A percentile compares a stretch with the other conserved stretches of the same genome.
Evolutionary conservation across 805 yeast genomes (phyloP).

Genomic region (Scheffersomyces ergatensis): DNA sequence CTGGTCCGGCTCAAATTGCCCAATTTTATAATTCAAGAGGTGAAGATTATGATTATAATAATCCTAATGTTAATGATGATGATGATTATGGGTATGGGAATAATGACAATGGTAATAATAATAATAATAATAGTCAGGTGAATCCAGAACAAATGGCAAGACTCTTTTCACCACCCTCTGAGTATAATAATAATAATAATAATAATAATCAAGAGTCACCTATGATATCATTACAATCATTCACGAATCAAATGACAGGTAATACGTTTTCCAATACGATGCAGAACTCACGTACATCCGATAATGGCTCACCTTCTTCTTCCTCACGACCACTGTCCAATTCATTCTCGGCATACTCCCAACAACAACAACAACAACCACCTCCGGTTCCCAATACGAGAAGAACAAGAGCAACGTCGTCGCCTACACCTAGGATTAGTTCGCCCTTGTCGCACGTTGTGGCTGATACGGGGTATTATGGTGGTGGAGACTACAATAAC

Average conservation of each 20-base stretch:
- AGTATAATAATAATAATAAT: slow-evolving; percentile 3
- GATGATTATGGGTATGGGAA: slow-evolving; percentile 5
- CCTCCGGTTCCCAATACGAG: slow-evolving; percentile 39
- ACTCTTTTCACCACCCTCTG: slow-evolving; percentile 16
- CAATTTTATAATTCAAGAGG: slow-evolving; percentile 14
- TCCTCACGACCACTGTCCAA: slow-evolving; percentile 1
- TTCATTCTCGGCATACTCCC: slow-evolving; percentile 6
- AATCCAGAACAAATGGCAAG: slow-evolving; percentile 38
- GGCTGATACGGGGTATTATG: background rate
- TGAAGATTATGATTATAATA: slow-evolving; percentile 7
- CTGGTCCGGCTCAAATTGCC: slow-evolving; percentile 43
- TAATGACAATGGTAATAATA: slow-evolving; percentile 22
- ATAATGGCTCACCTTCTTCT: slow-evolving; percentile 10
- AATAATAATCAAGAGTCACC: slow-evolving; percentile 13
- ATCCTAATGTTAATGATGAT: slow-evolving; percentile 6
- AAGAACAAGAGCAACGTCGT: slow-evolving; percentile 31
- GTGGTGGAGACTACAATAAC: background rate
- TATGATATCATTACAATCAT: slow-evolving; percentile 36
- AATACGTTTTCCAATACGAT: slow-evolving; percentile 31
- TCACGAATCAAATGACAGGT: slow-evolving; percentile 41
- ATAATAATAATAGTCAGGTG: no score
- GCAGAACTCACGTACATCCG: slow-evolving; percentile 26
- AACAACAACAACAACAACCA: slow-evolving; percentile 18
- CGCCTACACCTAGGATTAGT: slow-evolving; percentile 22
- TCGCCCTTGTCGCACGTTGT: slow-evolving; percentile 8